Conservation (phyloP, 2,329 filamentous ascomycete species). For the Exophiala bonariae region DNA sequence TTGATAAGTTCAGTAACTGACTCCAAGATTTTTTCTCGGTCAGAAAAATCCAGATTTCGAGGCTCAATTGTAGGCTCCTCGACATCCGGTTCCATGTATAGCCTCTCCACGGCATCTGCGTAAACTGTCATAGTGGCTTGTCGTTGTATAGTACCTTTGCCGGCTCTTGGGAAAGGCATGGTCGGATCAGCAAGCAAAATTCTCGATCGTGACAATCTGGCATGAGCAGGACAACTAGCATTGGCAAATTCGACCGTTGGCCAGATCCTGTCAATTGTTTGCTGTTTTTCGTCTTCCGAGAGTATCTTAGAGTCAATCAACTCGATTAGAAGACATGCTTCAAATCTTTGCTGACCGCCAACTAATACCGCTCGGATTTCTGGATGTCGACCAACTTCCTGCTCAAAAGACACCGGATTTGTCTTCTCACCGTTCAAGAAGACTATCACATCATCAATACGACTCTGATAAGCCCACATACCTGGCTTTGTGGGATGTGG, state of each 20-base stretch:
- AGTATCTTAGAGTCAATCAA: slow-evolving; percentile 3
- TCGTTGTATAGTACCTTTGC: slow-evolving; percentile 41
- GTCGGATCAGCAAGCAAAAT: slow-evolving; percentile 33
- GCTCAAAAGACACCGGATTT: slow-evolving; percentile 13
- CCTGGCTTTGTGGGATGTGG: slow-evolving; percentile 13
- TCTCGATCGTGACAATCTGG: slow-evolving; percentile 27
- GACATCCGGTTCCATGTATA: not conserved
- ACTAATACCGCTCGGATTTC: slow-evolving; percentile 20
- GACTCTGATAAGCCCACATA: slow-evolving; percentile 23
- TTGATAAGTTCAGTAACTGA: slow-evolving; percentile 5
- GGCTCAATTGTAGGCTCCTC: slow-evolving; percentile 5
- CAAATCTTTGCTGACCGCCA: slow-evolving; percentile 25
- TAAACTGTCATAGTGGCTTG: slow-evolving; percentile 10
- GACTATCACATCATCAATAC: slow-evolving; percentile 26
- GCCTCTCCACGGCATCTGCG: slow-evolving; percentile 6
- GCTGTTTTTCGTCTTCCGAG: slow-evolving; percentile 17
- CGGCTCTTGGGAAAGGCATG: slow-evolving; percentile 36
- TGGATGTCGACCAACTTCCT: slow-evolving; percentile 6
- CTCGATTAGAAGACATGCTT: slow-evolving; percentile 30
- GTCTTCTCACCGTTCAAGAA: slow-evolving; percentile 27
- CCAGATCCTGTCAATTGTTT: slow-evolving; percentile 32
- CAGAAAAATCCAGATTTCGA: not conserved
- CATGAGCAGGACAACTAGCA: slow-evolving; percentile 30
- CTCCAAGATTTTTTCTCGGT: not conserved
- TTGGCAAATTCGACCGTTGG: slow-evolving; percentile 35